These are phyloP conservation scores for Phylloporus gajari DNA, from an alignment of 1,284 basidiomycete species.

Conservation along the genomic window DNA sequence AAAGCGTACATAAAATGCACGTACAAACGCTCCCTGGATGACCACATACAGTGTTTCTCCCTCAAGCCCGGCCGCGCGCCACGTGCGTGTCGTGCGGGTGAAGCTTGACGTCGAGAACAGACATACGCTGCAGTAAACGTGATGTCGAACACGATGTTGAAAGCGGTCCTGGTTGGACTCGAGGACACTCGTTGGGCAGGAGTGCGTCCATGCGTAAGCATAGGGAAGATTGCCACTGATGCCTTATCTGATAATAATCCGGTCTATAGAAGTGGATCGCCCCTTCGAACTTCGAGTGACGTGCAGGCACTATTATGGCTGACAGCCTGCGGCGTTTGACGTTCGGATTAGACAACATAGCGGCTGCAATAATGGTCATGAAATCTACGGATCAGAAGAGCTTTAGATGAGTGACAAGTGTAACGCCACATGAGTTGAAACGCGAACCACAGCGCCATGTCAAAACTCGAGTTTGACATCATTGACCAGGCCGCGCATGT, in stretches of 20 bases:
- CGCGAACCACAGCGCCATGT: too few relatives aligned
- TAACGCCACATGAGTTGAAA: too few relatives aligned
- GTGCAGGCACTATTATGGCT: not conserved
- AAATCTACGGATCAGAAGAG: too few relatives aligned
- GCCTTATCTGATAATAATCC: too few relatives aligned
- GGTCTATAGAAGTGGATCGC: not conserved
- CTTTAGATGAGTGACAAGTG: too few relatives aligned
- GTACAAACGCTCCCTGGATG: conserved; percentile 39
- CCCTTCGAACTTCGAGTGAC: too few relatives aligned
- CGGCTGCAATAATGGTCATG: too few relatives aligned
- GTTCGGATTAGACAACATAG: too few relatives aligned
- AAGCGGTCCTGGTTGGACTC: conserved; percentile 43
- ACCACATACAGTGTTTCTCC: conserved; percentile 33
- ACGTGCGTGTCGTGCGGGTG: conserved; percentile 38
- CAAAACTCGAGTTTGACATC: not conserved
- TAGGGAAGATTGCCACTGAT: conserved; percentile 46
- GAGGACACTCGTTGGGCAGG: conserved; percentile 47
- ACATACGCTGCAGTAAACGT: conserved; percentile 43
- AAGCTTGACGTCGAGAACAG: conserved; percentile 49
- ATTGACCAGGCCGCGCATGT: not conserved
- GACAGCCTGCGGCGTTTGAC: not conserved
- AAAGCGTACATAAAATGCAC: not conserved
- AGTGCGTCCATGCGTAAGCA: conserved; percentile 50
- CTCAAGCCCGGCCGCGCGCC: conserved; percentile 35
- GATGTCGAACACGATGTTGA: conserved; percentile 47